These are phyloP conservation scores for Hamamelis virginiana DNA, from an alignment of 164 flowering plant genomes.

Conservation along the genomic window DNA sequence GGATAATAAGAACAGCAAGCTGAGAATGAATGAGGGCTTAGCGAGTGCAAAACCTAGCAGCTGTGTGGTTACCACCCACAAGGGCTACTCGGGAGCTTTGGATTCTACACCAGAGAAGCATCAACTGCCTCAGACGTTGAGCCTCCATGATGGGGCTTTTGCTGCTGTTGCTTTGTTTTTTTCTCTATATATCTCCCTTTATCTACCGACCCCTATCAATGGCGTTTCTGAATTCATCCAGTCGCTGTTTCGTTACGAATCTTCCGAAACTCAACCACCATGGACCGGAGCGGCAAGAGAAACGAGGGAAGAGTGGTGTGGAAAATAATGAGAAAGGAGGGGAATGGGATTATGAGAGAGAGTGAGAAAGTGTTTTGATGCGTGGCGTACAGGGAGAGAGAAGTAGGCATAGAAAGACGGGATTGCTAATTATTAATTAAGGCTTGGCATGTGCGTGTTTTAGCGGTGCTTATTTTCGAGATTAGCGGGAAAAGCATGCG, in stretches of 20 bases:
- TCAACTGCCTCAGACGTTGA: conserved; percentile 48
- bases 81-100: conserved; percentile 62
- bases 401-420: too few relatives aligned
- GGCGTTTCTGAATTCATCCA: not conserved
- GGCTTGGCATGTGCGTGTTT: too few relatives aligned
- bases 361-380: not conserved
- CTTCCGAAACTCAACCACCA: not conserved
- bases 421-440: too few relatives aligned
- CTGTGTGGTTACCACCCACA: conserved; percentile 98
- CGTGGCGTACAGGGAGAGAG: too few relatives aligned
- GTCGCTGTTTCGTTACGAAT: not conserved
- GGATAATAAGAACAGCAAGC: not conserved
- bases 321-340: not conserved
- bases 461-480: too few relatives aligned
- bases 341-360: not conserved
- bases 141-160: conserved; percentile 48
- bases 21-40: conserved; percentile 22
- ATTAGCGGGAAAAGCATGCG: too few relatives aligned
- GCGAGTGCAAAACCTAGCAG: conserved; percentile 90
- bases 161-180: not conserved
- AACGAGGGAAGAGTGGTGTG: not conserved
- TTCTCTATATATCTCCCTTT: not conserved
- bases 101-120: conserved; percentile 48
- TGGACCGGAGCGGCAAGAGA: not conserved
- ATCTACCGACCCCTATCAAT: not conserved